Percentiles rank a stretch among this genome's conserved stretches.
phyloP scores from a whole-genome alignment of 1,284 basidiomycete species.

The Stygiomarasmius scandens region DNA sequence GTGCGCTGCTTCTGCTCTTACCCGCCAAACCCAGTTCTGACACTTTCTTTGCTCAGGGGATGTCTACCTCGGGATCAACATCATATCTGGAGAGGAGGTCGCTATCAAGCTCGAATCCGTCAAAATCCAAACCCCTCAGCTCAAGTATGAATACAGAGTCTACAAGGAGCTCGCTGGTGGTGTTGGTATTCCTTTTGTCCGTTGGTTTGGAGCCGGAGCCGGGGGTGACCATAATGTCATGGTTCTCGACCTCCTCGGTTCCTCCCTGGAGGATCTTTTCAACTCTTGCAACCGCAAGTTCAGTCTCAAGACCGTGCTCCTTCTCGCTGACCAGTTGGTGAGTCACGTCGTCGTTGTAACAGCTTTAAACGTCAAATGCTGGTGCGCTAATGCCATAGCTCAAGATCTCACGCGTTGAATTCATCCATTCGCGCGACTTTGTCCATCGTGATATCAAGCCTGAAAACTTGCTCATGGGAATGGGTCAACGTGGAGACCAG shows the following conservation, averaged over 20 bases:
- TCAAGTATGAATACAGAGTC: constrained; percentile 84
- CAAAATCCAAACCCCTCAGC: constrained; percentile 99
- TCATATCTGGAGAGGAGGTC: constrained; percentile 99
- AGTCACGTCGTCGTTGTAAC: constrained; percentile 30
- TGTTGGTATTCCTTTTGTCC: constrained; percentile 96
- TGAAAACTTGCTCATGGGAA: constrained; percentile 99
- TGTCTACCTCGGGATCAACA: constrained; percentile 99
- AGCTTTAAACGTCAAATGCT: constrained; percentile 9
- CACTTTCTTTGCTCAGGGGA: constrained; percentile 57
- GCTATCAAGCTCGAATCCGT: constrained; percentile 99
- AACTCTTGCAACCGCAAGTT: constrained; percentile 99
- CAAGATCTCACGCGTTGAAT: constrained; percentile 98
- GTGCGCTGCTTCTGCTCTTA: constrained; percentile 50
- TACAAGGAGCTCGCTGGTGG: constrained; percentile 56
- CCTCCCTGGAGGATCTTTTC: constrained; percentile 98
- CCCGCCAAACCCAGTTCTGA: background rate
- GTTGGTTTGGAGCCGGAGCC: constrained; percentile 98
- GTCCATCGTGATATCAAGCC: constrained; percentile 99
- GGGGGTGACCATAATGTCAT: constrained; percentile 99
- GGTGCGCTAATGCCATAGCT: constrained; percentile 19
- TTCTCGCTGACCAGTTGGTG: constrained; percentile 96
- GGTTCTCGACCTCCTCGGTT: constrained; percentile 97
- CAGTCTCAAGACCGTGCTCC: constrained; percentile 93
- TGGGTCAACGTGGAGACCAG: constrained; percentile 98
- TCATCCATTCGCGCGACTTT: constrained; percentile 99